A percentile compares a stretch with the other conserved stretches of the same genome.
Conservation (phyloP, 345 rosid genomes). For the Streptanthus diversifolius region DNA sequence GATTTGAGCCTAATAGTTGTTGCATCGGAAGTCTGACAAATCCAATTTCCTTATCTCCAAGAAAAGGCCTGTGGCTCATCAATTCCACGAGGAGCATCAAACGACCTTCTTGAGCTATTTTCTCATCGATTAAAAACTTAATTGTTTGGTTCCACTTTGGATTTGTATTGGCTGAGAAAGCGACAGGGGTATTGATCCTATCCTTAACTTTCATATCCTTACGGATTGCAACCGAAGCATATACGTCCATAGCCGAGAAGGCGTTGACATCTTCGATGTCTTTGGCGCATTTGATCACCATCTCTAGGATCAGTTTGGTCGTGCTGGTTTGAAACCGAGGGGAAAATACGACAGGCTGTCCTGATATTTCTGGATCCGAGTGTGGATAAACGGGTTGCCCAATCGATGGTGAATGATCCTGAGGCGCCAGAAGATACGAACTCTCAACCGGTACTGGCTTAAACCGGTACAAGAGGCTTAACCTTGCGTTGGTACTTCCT, state of each 20-base stretch:
- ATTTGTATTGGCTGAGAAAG: constrained; percentile 41
- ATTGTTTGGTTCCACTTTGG: constrained; percentile 64
- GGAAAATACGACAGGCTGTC: constrained; percentile 4
- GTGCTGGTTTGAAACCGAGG: constrained; percentile 23
- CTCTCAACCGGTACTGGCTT: constrained; percentile 27
- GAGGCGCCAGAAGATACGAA: background rate
- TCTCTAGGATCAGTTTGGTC: constrained; percentile 45
- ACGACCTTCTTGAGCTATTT: constrained; percentile 46
- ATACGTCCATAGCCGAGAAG: constrained; percentile 66
- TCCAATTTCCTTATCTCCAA: constrained; percentile 70
- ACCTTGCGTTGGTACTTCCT: constrained; percentile 54
- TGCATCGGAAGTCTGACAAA: constrained; percentile 57
- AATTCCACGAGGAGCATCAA: constrained; percentile 47
- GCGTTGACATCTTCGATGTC: constrained; percentile 54
- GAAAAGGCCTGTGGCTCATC: constrained; percentile 48
- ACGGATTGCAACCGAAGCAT: constrained; percentile 48
- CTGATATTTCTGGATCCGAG: background rate
- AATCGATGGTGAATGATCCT: background rate
- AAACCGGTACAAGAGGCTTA: constrained; percentile 54
- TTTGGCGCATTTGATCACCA: constrained; percentile 55
- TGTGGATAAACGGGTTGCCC: constrained; percentile 4
- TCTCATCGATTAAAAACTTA: constrained; percentile 48
- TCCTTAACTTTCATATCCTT: constrained; percentile 41
- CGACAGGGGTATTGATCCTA: constrained; percentile 42
- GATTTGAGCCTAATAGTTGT: constrained; percentile 46